phyloP scores from a whole-genome alignment of 176 grass and related monocot species.

The Melocanna baccifera region DNA sequence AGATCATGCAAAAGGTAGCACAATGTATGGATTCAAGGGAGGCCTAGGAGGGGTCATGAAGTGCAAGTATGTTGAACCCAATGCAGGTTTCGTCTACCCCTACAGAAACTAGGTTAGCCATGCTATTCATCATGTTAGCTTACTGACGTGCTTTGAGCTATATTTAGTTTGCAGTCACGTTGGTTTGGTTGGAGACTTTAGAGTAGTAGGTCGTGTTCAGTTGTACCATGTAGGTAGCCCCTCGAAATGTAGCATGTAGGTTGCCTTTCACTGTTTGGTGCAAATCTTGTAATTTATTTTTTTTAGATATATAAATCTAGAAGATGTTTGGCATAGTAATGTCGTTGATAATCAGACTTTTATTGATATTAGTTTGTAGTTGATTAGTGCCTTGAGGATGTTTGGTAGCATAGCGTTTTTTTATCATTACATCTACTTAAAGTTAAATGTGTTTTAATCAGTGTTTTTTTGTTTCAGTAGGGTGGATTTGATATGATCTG shows the following conservation, averaged over 20 bases:
- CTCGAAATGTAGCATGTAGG: not conserved
- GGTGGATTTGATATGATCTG: constrained; percentile 99
- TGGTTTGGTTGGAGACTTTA: not conserved
- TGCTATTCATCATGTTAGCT: not conserved
- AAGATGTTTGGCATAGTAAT: not conserved
- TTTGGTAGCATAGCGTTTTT: not conserved
- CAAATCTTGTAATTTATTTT: not conserved
- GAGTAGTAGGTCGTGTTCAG: not conserved
- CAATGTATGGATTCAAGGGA: constrained; percentile 82
- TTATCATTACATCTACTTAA: not conserved
- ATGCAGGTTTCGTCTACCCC: constrained; percentile 68
- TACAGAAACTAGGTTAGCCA: constrained; percentile 85
- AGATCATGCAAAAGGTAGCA: constrained; percentile 66
- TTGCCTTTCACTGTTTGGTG: not conserved
- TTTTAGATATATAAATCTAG: not conserved
- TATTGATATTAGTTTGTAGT: not conserved
- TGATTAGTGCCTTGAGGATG: not conserved
- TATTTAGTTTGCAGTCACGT: not conserved
- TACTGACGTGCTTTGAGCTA: not conserved
- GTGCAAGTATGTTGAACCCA: constrained; percentile 80
- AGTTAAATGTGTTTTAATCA: not conserved
- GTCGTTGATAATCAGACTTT: not conserved
- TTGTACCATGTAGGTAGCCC: not conserved
- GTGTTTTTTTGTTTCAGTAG: constrained; percentile 30
- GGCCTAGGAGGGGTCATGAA: constrained; percentile 92